Evolutionary conservation across 805 yeast species (phyloP), one percentile per base, ranked within the genome.

Genomic region (Candida takata): DNA sequence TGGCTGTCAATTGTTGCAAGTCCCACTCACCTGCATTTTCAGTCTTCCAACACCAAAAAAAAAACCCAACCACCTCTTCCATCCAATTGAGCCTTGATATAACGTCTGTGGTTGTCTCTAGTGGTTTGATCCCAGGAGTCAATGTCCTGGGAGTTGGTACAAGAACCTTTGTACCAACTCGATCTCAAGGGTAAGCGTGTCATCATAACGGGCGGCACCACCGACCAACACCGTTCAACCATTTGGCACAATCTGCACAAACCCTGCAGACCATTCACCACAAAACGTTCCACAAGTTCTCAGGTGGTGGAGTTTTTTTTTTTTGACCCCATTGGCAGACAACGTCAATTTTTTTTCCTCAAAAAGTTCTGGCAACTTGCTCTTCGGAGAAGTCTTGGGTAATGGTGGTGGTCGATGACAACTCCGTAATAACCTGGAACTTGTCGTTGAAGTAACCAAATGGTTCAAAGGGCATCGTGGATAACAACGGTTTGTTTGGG

Each of bases 21-120:
- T 84, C 95, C 97, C 97, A 88, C 58, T 88, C 96, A 36, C 80
- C 57, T 15, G 84, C 67, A 47, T 61, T 61, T 62, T 88, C 96
- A 19, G 95, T 83, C 69, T 87, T 88, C 81, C 85, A 87, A 58
- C 81, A 75, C 97, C 97, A 88, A 67, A 84, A 81, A 88, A 67
- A 84, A 81, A 39, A 85, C 73, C 96, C 96, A 88, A 23, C 97
- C 97, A 24, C 68, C 72, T 40, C 76, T 70, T 49, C 70, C 85
- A 55, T 88, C 95, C 53, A 88, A 64, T 68, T 88, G 96, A 33
- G 95, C 95, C 64, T 88, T 96, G 34, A 87, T 67, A 55, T 69
- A 86, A 49, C 64, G 69, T 58, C 95, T 77, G 31, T 79, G 73
- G 45, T 75, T 66, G 17, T 49, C 51, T 55, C 70, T 74, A 52